Base-by-base conservation (phyloP, 2,329 filamentous ascomycete species). In the Chrysosporium keratinophilum region DNA sequence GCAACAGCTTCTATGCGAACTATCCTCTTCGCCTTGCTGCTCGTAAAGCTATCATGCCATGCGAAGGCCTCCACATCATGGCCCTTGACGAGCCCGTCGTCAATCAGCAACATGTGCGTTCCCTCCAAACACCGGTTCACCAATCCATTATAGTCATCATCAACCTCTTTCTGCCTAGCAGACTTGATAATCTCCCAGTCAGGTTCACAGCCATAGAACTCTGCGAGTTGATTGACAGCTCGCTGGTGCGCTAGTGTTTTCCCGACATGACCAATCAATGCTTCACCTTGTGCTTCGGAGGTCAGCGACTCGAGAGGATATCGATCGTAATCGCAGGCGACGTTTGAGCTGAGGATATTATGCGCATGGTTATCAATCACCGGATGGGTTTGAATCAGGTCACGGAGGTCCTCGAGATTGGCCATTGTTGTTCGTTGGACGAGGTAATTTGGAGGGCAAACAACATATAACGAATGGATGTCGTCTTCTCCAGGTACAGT, bases 1-100 rank as follows among this genome's bases (percentile, higher is more conserved):
- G 86, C 87, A 1, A 90, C 64, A 1, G 80, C 77, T 68, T 94
- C 88, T 58, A 94, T 86, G 7, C 87, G 79, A 15, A 91, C 81
- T 52, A 94, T 88, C 23, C 85, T 79, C 67, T 82, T 86, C 61
- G 81, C 85, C 6, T 76, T 72, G 51, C 79, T 80, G 17, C 74
- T 71, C 0, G 83, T 83, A 59, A 85, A 85, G 19, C 75, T 70
- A 64, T 85, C 77, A 64, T 88, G 83, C 78, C 81, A 85, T 4
- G 71, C 63, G 60, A 81, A 86, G 0, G 74, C 65, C 59, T 85
- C 77, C 1, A 80, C 77, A 6, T 78, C 75, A 1, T 72, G 71
- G 12, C 74, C 71, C 14, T 14, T 11, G 50, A 78, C 76, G 6
- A 91, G 70, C 0, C 87, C 84, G 67, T 93, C 87, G 60, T 93